Conservation (phyloP, 495 filamentous ascomycete species). For the Penicilliopsis zonata region DNA sequence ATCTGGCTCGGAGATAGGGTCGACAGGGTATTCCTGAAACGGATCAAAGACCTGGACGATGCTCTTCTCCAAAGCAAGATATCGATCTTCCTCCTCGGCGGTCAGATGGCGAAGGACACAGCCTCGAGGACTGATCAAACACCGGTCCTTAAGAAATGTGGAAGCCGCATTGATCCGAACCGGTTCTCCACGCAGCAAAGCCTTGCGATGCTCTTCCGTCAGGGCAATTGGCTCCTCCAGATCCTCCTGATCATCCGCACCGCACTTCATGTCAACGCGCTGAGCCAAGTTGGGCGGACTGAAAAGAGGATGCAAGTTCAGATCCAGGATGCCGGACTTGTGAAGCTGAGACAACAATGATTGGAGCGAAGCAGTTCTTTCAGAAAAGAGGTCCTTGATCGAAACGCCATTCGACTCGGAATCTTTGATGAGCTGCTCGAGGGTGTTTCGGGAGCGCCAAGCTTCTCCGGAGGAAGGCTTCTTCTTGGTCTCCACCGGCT, state of each 20-base stretch:
- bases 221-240: conserved; percentile 25
- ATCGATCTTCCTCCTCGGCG: conserved; percentile 63
- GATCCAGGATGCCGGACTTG: conserved; percentile 32
- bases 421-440: conserved; percentile 28
- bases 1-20: conserved; percentile 21
- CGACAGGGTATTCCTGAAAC: conserved; percentile 18
- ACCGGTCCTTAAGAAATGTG: conserved; percentile 29
- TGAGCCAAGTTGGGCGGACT: conserved; percentile 39
- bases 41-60: conserved; percentile 25
- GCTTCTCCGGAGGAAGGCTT: conserved; percentile 14
- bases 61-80: conserved; percentile 58
- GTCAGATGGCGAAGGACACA: conserved; percentile 66
- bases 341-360: conserved; percentile 38
- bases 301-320: conserved; percentile 40
- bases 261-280: conserved; percentile 39
- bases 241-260: conserved; percentile 28
- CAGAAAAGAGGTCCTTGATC: conserved; percentile 27
- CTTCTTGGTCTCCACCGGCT: conserved; percentile 17
- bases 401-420: conserved; percentile 20
- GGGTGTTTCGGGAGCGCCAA: conserved; percentile 33
- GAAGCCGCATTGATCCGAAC: conserved; percentile 21
- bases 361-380: conserved; percentile 29
- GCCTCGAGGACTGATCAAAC: conserved; percentile 66
- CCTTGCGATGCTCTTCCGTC: conserved; percentile 29
- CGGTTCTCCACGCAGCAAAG: conserved; percentile 27